A percentile compares a stretch with the other conserved stretches of the same genome.
Evolutionary conservation across 208 protist species (phyloP).

Genomic region (Borovskyia barvae): DNA sequence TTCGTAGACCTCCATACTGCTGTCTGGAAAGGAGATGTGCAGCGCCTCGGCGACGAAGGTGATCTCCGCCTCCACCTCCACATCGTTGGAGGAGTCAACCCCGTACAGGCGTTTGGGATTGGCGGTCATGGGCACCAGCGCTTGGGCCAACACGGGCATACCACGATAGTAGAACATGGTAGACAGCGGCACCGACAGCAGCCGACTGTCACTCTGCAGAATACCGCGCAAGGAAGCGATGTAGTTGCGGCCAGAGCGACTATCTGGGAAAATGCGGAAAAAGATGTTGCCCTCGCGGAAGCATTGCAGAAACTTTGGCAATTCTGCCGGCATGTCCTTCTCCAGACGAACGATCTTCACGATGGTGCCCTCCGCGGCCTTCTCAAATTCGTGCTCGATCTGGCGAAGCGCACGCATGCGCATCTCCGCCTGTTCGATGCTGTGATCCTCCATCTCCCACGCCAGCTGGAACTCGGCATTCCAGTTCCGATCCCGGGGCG

Average conservation of each 20-base stretch:
- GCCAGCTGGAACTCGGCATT: conserved; percentile 86
- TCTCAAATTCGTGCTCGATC: conserved; percentile 61
- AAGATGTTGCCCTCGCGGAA: conserved; percentile 85
- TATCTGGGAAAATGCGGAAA: conserved; percentile 84
- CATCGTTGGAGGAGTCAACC: conserved; percentile 50
- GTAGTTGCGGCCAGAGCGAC: conserved; percentile 80
- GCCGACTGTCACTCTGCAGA: conserved; percentile 58
- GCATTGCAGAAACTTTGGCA: conserved; percentile 80
- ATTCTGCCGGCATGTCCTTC: conserved; percentile 65
- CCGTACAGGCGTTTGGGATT: conserved; percentile 63
- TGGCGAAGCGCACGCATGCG: conserved; percentile 40
- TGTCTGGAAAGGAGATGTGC: conserved; percentile 57
- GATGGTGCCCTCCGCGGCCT: conserved; percentile 42
- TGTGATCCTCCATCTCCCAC: conserved; percentile 75
- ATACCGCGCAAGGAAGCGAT: conserved; percentile 75
- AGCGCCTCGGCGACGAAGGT: conserved; percentile 74
- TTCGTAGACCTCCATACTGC: conserved; percentile 75
- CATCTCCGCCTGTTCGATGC: conserved; percentile 40
- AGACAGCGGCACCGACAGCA: conserved; percentile 80
- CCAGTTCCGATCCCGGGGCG: conserved; percentile 52
- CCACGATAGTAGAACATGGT: conserved; percentile 85
- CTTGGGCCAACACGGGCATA: conserved; percentile 87
- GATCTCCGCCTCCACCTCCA: conserved; percentile 74
- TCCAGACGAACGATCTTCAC: conserved; percentile 81
- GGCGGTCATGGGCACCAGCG: conserved; percentile 73